Evolutionary conservation across 345 rosid species (phyloP), one percentile per base, ranked within the genome.

Genomic region (Raphanus sativus): DNA sequence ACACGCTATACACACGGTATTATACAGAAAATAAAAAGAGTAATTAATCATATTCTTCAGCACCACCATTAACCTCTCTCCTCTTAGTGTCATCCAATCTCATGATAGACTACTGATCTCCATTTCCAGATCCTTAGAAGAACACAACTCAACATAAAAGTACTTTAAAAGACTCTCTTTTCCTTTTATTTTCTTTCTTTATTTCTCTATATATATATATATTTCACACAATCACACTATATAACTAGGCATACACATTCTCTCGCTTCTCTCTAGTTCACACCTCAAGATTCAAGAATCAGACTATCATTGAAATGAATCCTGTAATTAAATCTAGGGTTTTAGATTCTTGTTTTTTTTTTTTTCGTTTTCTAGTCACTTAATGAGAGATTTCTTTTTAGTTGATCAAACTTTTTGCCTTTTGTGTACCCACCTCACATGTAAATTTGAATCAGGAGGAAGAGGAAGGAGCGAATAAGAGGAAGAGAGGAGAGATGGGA

Each of bases 401-500:
- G 32, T 59, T 56, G 76, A 71, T 65, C 62, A 25, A 56, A 40
- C 70, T 70, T 70, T 70, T 64, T 34, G 15, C 13, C 6, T 42
- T 4, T 29, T 28, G 34, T 40, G 36, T 42, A 66, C 48, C 54
- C 48, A 48, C 54, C 54, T 13, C 54, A 48, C 17, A 25, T 54
- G 1, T 6, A 42, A 29, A 64, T 59, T 65, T 71, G 81, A 67
- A 60, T 15, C 77, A 73, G 81, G 77, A 67, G 70, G 70, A 73
- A 73, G 81, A 73, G 7, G 61, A 15, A 55, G 66, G 28, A 9
- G 63, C 2, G 40, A 48, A 62, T 8, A 81, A 71, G 73, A 70
- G 71, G 67, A 72, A 81, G 62, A 62, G 30, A 24, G 26, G 6
- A 67, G 81, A 36, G 61, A 85, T 85, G 87, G 87, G 86, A 6